A percentile compares a stretch with the other conserved stretches of the same genome.
Conservation (phyloP, 139 green algal genomes). For the Picochlorum sp. region DNA sequence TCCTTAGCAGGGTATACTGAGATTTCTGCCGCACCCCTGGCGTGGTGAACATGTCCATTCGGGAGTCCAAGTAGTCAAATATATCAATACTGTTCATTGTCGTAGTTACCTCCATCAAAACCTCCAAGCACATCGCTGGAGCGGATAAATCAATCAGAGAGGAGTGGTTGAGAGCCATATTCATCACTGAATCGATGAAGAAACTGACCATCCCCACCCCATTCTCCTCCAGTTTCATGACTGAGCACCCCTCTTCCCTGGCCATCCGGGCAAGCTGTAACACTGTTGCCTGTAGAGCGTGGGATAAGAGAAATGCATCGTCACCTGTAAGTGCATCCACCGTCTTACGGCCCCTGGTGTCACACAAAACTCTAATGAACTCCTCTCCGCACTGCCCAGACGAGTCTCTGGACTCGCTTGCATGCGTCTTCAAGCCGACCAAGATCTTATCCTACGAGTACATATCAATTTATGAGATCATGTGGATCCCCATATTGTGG, state of each 20-base stretch:
- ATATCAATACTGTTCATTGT: slow-evolving; percentile 22
- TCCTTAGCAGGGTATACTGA: slow-evolving; percentile 46
- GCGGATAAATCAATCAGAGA: slow-evolving; percentile 5
- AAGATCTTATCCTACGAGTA: too few relatives aligned
- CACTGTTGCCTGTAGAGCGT: slow-evolving; percentile 6
- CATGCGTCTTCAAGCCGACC: too few relatives aligned
- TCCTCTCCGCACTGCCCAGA: not conserved
- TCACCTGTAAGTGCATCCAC: not conserved
- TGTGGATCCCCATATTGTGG: too few relatives aligned
- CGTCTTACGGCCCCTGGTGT: not conserved
- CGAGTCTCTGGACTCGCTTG: too few relatives aligned
- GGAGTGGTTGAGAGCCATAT: slow-evolving; percentile 8
- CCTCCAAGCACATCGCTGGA: slow-evolving; percentile 19
- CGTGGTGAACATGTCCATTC: slow-evolving; percentile 11
- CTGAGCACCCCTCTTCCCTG: not conserved
- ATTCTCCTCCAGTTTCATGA: slow-evolving; percentile 10
- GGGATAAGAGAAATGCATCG: not conserved
- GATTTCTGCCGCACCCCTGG: slow-evolving; percentile 4
- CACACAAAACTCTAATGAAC: not conserved
- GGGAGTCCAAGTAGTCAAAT: slow-evolving; percentile 30
- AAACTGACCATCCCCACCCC: slow-evolving; percentile 7
- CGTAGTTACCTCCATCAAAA: slow-evolving; percentile 21
- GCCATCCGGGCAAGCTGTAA: slow-evolving; percentile 2
- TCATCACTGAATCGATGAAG: slow-evolving; percentile 24
- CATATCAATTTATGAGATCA: too few relatives aligned